Conservation (phyloP, 2,329 filamentous ascomycete genomes). For the Aureobasidium musti region DNA sequence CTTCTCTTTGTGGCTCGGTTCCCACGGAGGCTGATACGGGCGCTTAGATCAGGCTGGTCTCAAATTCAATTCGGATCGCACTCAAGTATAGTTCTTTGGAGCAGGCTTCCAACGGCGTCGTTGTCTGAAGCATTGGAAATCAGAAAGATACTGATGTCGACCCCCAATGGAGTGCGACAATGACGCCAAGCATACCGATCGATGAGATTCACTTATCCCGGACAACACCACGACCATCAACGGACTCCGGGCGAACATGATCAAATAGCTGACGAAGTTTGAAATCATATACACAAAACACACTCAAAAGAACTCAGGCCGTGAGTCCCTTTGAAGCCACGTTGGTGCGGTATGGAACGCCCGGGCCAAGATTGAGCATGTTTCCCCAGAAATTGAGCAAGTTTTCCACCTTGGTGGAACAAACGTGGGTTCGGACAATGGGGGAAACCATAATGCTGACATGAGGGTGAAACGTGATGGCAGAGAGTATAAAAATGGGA, state of each 20-base stretch:
- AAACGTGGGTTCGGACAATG: not conserved
- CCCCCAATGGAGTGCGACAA: too few relatives aligned
- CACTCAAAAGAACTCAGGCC: conserved; percentile 14
- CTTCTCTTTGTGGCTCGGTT: too few relatives aligned
- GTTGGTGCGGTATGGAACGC: not conserved
- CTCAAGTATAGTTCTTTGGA: too few relatives aligned
- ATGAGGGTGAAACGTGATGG: not conserved
- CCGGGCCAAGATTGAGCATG: conserved; percentile 1
- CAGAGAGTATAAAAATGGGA: not conserved
- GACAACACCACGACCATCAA: too few relatives aligned
- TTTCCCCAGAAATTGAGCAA: conserved; percentile 16
- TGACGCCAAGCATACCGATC: too few relatives aligned
- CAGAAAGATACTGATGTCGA: too few relatives aligned
- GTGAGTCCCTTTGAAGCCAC: conserved; percentile 3
- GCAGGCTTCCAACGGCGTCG: too few relatives aligned
- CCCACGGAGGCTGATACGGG: too few relatives aligned
- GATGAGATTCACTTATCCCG: too few relatives aligned
- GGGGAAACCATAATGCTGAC: not conserved
- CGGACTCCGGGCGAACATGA: not conserved
- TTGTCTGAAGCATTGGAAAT: too few relatives aligned
- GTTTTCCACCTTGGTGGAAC: conserved; percentile 19
- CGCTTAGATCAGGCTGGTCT: too few relatives aligned
- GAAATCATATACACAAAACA: not conserved
- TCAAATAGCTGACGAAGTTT: not conserved
- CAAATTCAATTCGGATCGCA: too few relatives aligned